Base-by-base conservation (phyloP, 2,329 filamentous ascomycete species). In the Colletotrichum viniferum region DNA sequence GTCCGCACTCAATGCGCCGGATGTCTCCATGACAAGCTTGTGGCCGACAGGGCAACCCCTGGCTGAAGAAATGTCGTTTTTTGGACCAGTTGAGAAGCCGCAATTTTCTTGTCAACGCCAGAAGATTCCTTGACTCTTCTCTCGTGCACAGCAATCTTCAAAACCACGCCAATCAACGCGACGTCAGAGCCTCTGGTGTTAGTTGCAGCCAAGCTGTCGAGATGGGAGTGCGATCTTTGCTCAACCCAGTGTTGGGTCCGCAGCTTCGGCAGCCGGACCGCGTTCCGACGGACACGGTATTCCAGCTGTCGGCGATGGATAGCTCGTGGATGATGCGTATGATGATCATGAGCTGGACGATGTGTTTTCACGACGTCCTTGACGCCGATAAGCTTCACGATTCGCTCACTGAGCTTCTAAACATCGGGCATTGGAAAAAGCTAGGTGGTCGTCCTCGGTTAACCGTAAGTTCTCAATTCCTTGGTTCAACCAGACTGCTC, bases 321-420 rank as follows among this genome's bases (percentile, higher is more conserved):
- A 82, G 77, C 77, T 79, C 60, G 77, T 83, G 18, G 83, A 85
- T 76, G 81, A 81, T 28, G 79, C 78, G 79, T 7, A 71, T 76
- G n/a, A 79, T 83, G 48, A 68, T 82, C 10, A 52, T 85, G 9
- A 78, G 77, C 26, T 84, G 80, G 80, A 81, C 83, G 0, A 80
- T 88, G 55, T 81, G 81, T 16, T 89, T 89, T 77, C 84, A 89
- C 73, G 84, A 87, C 71, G 85, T 88, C 2, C 82, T 90, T 4
- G 86, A 90, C 70, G 78, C 83, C 0, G 77, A 83, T 1, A 85
- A 81, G 68, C 80, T 90, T 3, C 79, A 80, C 5, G 69, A 62
- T 4, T 78, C 86, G 1, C 79, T 89, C 0, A 78, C 79, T 4
- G 79, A 78, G 28, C 78, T 90, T 13, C 76, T 89, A 5, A 80